Evolutionary conservation across 78 protist species (phyloP), one percentile per base, ranked within the genome.

Genomic region (Protostelium mycophagum): DNA sequence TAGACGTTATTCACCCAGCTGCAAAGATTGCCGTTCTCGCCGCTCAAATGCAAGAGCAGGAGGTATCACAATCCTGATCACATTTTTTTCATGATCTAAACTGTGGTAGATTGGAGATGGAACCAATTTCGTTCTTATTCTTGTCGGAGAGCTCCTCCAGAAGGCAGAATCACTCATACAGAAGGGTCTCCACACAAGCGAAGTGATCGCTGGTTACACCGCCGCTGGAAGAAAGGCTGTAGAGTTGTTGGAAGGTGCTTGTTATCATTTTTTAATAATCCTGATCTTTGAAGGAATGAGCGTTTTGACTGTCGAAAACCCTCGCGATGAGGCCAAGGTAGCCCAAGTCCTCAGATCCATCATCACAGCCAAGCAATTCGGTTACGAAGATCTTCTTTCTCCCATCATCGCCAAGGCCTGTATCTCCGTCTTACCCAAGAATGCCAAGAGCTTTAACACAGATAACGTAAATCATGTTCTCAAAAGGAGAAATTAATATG

Each of bases 1-100:
- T 99, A 28, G 99, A 98, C 83, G 96, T 98, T 34, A 35, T 84
- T 89, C 99, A 99, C 93, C 99, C 99, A 0, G 99, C 99, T 0
- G 99, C 99, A 63, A 98, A 98, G 94, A 88, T 99, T 87, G 83
- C 98, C 35, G 99, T 97, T 5, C 28, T 97, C 36, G 99, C 99
- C 23, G 86, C 99, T 25, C 91, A 97, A 91, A 95, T 95, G 92
- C 99, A 98, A 94, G 98, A 98, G 87, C 86, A 91, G 63, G 99
- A 98, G 93, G 99, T 97, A 34, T 10, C 87, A 34, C 0, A 23
- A 34, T 51, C 28, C 1, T 88, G 35, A 34, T 25, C 5, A 38
- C 36, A 34, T 35, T 28, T 89, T 25, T 90, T 9, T 83, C 23
- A 89, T 88, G 28, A 89, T 86, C 84, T 39, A 34, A 39, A 0